Evolutionary conservation across 306 rosid species (phyloP).

Genomic region (Cucurbita pepo): DNA sequence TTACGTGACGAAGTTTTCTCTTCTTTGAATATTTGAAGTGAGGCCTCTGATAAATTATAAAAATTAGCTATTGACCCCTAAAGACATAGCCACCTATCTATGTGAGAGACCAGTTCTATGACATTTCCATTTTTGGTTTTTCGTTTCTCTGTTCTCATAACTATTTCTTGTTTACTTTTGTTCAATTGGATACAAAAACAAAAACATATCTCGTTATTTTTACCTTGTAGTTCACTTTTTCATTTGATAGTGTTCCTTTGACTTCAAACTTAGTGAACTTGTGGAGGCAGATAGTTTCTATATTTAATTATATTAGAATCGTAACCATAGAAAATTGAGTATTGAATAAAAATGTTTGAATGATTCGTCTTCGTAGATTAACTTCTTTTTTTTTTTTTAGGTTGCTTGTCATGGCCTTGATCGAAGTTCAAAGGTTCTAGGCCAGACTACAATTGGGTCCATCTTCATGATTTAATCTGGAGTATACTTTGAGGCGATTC

Average conservation of each 20-base stretch:
- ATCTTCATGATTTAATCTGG: conserved; percentile 60
- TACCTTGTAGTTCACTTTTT: background rate
- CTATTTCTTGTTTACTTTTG: background rate
- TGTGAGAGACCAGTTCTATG: background rate
- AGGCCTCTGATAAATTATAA: background rate
- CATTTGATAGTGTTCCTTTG: background rate
- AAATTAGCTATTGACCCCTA: background rate
- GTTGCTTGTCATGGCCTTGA: conserved; percentile 99
- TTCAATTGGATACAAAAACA: background rate
- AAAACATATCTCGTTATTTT: background rate
- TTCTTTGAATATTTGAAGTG: background rate
- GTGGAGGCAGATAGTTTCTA: background rate
- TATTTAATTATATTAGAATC: background rate
- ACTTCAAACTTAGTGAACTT: background rate
- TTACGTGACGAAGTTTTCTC: background rate
- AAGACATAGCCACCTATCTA: background rate
- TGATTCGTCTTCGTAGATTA: background rate
- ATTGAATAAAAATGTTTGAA: background rate
- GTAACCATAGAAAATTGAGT: background rate
- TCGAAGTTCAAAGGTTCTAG: conserved; percentile 89
- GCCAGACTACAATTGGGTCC: conserved; percentile 80
- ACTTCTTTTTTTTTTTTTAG: conserved; percentile 18
- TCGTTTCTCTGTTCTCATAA: background rate
- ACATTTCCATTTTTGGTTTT: background rate
- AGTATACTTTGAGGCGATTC: conserved; percentile 2